Conservation (phyloP, 768 basidiomycete genomes). For the Phlebiopsis flavidoalba region DNA sequence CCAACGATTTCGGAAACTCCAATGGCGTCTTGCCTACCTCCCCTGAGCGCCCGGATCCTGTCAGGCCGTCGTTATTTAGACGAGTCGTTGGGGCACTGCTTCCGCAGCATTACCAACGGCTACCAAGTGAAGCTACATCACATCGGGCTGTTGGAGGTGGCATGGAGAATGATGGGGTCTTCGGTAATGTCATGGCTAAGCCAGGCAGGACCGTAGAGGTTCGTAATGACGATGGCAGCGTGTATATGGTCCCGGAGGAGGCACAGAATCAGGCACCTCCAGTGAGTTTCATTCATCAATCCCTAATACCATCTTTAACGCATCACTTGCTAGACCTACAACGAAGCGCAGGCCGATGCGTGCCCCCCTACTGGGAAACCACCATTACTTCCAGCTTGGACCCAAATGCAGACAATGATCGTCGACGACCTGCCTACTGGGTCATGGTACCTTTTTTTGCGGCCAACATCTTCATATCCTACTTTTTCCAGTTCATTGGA, state of each 20-base stretch:
- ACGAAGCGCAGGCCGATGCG: constrained; percentile 85
- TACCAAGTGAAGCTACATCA: constrained; percentile 34
- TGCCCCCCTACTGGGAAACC: constrained; percentile 96
- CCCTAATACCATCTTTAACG: background rate
- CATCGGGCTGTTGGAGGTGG: constrained; percentile 52
- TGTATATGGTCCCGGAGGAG: constrained; percentile 72
- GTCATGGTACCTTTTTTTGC: constrained; percentile 65
- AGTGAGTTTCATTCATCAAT: constrained; percentile 38
- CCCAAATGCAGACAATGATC: constrained; percentile 61
- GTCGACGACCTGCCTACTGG: constrained; percentile 91
- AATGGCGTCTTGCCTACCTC: constrained; percentile 59
- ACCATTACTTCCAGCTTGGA: constrained; percentile 65
- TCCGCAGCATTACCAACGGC: constrained; percentile 58
- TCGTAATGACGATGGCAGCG: constrained; percentile 48
- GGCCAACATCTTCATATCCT: constrained; percentile 78
- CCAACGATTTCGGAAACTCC: constrained; percentile 68
- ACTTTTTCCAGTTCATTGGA: constrained; percentile 96
- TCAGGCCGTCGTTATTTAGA: constrained; percentile 49
- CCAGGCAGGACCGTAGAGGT: constrained; percentile 47
- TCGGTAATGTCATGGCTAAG: constrained; percentile 91
- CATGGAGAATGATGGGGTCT: constrained; percentile 88
- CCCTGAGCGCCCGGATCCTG: constrained; percentile 32
- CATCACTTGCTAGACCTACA: constrained; percentile 60
- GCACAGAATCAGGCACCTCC: constrained; percentile 81
- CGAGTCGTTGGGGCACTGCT: constrained; percentile 55